phyloP scores from a whole-genome alignment of 331 rosid genomes.

The Spiraea crenata region DNA sequence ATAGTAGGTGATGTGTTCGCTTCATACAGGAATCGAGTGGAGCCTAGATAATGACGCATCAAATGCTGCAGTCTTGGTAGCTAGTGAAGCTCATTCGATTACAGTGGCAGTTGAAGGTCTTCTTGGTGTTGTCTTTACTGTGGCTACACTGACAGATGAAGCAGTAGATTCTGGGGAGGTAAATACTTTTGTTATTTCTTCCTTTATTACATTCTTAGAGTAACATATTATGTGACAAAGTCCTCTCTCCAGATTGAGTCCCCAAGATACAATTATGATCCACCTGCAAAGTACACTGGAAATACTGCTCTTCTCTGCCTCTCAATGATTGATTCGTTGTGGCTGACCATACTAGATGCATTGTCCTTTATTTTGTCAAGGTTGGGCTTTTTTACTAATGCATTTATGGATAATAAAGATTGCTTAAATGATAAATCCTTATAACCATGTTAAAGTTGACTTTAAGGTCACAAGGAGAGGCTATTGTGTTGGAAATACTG shows the following conservation, averaged over 20 bases:
- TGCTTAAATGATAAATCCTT: constrained; percentile 11
- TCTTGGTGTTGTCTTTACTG: constrained; percentile 86
- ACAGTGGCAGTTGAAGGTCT: constrained; percentile 98
- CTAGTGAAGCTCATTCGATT: constrained; percentile 97
- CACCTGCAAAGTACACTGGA: constrained; percentile 69
- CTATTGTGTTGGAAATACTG: constrained; percentile 91
- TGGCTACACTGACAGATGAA: constrained; percentile 93
- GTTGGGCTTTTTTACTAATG: constrained; percentile 37
- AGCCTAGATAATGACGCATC: constrained; percentile 97
- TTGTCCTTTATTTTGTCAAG: constrained; percentile 86
- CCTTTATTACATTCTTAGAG: constrained; percentile 18
- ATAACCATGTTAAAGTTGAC: constrained; percentile 27
- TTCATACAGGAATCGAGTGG: constrained; percentile 80
- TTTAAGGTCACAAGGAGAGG: constrained; percentile 96
- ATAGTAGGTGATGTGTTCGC: constrained; percentile 24
- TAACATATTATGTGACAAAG: constrained; percentile 30
- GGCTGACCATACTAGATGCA: constrained; percentile 94
- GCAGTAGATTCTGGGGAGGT: constrained; percentile 97
- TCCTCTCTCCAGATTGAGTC: constrained; percentile 72
- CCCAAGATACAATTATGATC: constrained; percentile 70
- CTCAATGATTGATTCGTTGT: constrained; percentile 91
- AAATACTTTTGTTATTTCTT: constrained; percentile 17
- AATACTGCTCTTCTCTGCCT: constrained; percentile 72
- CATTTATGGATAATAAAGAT: constrained; percentile 17
- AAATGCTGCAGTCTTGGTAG: constrained; percentile 89